phyloP scores from a whole-genome alignment of 1,284 basidiomycete species.

The Irpex sp. region DNA sequence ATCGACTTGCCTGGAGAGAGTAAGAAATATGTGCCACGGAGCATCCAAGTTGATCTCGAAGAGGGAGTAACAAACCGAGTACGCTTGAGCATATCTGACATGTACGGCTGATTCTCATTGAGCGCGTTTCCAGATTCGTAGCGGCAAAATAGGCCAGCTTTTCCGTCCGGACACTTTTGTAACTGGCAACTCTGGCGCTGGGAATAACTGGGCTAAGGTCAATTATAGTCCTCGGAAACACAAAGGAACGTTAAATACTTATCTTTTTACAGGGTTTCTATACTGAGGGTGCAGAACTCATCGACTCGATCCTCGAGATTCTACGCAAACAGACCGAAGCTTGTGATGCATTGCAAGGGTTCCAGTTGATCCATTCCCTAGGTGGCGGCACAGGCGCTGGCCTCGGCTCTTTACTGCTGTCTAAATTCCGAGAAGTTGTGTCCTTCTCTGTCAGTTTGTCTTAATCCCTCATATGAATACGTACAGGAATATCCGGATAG shows the following conservation, averaged over 20 bases:
- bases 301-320: constrained; percentile 81
- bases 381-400: constrained; percentile 94
- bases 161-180: constrained; percentile 91
- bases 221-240: constrained; percentile 19
- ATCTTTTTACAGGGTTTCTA: neutral
- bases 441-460: constrained; percentile 26
- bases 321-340: constrained; percentile 74
- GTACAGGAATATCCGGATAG: constrained; percentile 83
- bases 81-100: constrained; percentile 8
- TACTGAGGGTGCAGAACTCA: constrained; percentile 75
- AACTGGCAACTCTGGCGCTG: constrained; percentile 72
- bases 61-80: constrained; percentile 85
- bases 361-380: constrained; percentile 90
- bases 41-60: constrained; percentile 89
- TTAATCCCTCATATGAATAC: constrained; percentile 31
- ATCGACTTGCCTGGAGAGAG: constrained; percentile 38
- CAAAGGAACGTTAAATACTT: neutral
- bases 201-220: constrained; percentile 91
- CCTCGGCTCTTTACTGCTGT: constrained; percentile 77
- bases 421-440: constrained; percentile 79
- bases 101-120: neutral
- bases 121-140: constrained; percentile 45
- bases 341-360: constrained; percentile 90
- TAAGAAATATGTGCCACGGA: constrained; percentile 89
- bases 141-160: constrained; percentile 67